Base-by-base conservation (phyloP, 495 filamentous ascomycete species). In the Gamarada debralockiae region DNA sequence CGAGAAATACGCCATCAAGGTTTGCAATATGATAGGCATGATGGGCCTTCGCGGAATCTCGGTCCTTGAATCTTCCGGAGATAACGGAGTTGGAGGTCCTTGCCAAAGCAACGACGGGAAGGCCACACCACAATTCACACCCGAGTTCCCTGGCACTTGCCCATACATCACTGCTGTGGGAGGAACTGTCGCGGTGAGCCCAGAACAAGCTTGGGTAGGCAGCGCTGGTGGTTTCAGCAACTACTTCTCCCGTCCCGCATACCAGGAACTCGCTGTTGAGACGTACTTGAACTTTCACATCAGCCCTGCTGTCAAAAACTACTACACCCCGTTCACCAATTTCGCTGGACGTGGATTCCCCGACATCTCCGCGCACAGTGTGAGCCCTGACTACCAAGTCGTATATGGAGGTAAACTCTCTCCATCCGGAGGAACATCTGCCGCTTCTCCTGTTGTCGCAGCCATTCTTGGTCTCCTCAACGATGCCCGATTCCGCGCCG, bases 1-100 rank as follows among this genome's bases (percentile, higher is more conserved):
- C 0, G 61, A 72, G 29, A 65, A 73, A 1, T 95, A 90, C 58
- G 82, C 86, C 37, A 69, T 70, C 38, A 76, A 72, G 34, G 85
- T 89, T 3, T 93, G 89, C 72, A 80, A 85, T 63, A 63, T 84
- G 34, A 82, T 78, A 65, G 78, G 79, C 38, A 78, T 88, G 64
- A 79, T 93, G 14, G 89, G 87, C 33, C 80, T 79, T 27, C 85
- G 89, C 21, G 90, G 90, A 42, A 85, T 90, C 2, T 82, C 83
- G 13, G 73, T 92, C 0, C 66, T 93, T 48, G 84, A 83, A 63
- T 81, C 84, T 1, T 83, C 81, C 4, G 88, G 89, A 3, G 87
- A 92, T 70, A 79, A 74, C 10, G 87, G 87, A 12, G 81, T 86
- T 17, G 87, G 86, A 3, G 72, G 77, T 9, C 74, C 73, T 7